Evolutionary conservation across 2,329 filamentous ascomycete species (phyloP), one percentile per base, ranked within the genome.

Genomic region (Aspergillus sp.): DNA sequence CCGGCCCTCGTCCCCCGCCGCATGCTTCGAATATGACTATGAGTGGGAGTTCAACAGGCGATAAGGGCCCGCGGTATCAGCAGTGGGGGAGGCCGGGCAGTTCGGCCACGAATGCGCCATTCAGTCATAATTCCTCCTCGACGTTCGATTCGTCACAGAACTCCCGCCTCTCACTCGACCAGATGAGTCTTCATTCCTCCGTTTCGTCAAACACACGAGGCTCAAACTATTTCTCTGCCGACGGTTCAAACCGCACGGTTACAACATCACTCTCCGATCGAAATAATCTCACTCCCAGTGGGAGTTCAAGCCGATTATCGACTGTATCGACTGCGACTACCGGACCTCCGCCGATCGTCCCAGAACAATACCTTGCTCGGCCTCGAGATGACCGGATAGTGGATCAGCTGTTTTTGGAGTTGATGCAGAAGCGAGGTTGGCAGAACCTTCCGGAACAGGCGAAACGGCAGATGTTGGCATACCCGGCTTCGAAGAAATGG

Each of bases 371-470:
- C 58, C 56, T 74, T 74, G 72, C 61, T 41, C 62, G 67, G 19
- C 69, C 69, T 10, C 62, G 66, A 49, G 69, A 72, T 53, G 89
- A 94, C 62, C 81, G 83, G 50, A 74, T 95, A 12, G 86, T 96
- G 41, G 89, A 97, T 65, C 84, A 90, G 62, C 88, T 95, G 75
- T 97, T 97, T 63, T 77, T 90, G 61, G 85, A 89, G 45, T 74
- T 98, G 55, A 97, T 98, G 93, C 88, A 95, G 63, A 96, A 96
- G 72, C 83, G 93, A 72, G 93, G 91, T 55, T 97, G 90, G 88
- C 93, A 95, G 72, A 94, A 94, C 68, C 75, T 98, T 55, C 93
- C 93, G 4, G 93, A 98, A 63, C 89, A 95, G 72, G 93, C 93
- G 25, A 83, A 86, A 58, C 80, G 91, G 52, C 93, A 97, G 74